Base-by-base conservation (phyloP, 169 alveolate species). In the Toxoplasma gondii region DNA sequence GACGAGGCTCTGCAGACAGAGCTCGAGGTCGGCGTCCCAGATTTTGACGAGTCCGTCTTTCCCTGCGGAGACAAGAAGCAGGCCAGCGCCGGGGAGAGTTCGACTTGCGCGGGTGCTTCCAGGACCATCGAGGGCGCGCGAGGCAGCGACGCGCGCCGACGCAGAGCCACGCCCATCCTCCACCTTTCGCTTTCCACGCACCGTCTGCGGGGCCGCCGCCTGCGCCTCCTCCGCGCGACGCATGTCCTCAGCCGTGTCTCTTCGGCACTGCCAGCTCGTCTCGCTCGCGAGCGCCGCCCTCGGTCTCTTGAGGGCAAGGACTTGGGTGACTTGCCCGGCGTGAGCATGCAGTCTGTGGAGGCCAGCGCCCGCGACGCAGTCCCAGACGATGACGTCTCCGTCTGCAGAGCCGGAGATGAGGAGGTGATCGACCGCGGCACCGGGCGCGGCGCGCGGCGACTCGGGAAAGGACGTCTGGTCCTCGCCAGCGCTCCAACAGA, bases 371-470 rank as follows among this genome's bases (percentile, higher is more conserved):
- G 96, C 96, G n/a, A 95, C 93, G 36, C 96, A 92, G 91, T 98
- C 98, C 99, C 99, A 98, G 45, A 98, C 92, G 64, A 97, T 96
- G 17, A 98, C 87, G 91, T 97, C 97, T 44, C 98, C 96, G 86
- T 98, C 99, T 81, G 96, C 96, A 38, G 98, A 96, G 31, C 99
- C 98, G 36, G 98, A 96, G 69, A 98, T 95, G 43, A 97, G 88
- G 84, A 96, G 93, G 90, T 94, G 93, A 0, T 70, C 87, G n/a
- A 64, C 7, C n/a, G 58, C 58, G 12, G 5, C 22, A 1, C n/a
- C 74, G 29, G 7, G 34, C 74, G 74, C 74, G 29, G 74, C n/a
- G 58, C 22, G 12, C 4, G 12, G 58, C 4, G 58, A 49, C 44
- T 16, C 84, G 43, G 0, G 29, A 64, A 19, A 19, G 7, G 22